These are phyloP conservation scores for Phaeosphaeria sp. DNA, from an alignment of 2,329 filamentous ascomycete species.

Conservation along the genomic window DNA sequence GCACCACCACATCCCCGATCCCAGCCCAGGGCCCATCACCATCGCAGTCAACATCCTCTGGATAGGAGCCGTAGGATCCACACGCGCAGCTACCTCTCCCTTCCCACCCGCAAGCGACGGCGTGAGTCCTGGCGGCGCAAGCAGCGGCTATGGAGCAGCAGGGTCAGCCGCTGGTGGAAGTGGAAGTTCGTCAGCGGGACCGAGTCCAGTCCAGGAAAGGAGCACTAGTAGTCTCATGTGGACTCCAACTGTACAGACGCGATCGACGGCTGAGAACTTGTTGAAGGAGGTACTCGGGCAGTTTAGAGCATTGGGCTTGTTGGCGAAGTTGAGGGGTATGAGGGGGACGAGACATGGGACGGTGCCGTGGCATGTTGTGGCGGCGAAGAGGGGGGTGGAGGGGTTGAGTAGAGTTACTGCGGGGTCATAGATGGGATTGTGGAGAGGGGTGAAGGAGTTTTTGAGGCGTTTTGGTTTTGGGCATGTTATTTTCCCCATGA, in stretches of 20 bases:
- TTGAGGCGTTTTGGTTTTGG: background rate
- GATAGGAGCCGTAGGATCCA: slow-evolving; percentile 52
- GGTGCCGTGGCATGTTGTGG: slow-evolving; percentile 80
- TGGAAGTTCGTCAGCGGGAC: slow-evolving; percentile 14
- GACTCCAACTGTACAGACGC: slow-evolving; percentile 41
- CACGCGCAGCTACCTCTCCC: slow-evolving; percentile 36
- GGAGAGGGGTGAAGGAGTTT: background rate
- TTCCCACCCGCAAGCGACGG: slow-evolving; percentile 41
- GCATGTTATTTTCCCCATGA: background rate
- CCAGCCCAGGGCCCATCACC: slow-evolving; percentile 39
- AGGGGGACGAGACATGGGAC: slow-evolving; percentile 63
- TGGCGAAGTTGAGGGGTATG: slow-evolving; percentile 71
- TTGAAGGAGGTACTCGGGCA: slow-evolving; percentile 74
- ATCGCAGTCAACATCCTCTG: slow-evolving; percentile 55
- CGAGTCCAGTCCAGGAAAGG: slow-evolving; percentile 11
- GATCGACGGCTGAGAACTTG: slow-evolving; percentile 62
- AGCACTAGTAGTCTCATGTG: slow-evolving; percentile 41
- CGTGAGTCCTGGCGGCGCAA: slow-evolving; percentile 22
- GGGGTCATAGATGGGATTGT: background rate
- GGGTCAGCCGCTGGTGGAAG: background rate
- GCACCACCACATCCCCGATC: slow-evolving; percentile 26
- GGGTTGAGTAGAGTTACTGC: slow-evolving; percentile 54
- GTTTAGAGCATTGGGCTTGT: slow-evolving; percentile 71
- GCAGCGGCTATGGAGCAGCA: background rate
- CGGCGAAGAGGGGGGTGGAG: slow-evolving; percentile 71